Base-by-base conservation (phyloP, 1,284 basidiomycete species). In the Boletellus deceptivus region DNA sequence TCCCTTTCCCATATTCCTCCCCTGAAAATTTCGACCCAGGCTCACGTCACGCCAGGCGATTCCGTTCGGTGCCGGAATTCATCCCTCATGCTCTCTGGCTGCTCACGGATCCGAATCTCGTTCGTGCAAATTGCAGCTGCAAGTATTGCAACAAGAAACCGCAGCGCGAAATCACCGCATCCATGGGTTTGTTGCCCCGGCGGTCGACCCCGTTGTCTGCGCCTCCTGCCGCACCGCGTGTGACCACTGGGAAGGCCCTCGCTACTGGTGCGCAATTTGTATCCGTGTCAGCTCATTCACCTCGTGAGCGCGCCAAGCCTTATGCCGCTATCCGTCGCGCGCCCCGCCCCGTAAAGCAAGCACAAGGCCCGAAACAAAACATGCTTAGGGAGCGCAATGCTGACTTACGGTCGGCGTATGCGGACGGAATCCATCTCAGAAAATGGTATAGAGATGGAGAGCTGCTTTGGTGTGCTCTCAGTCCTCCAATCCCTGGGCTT, bases 21-120 rank as follows among this genome's bases (percentile, higher is more conserved):
- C 13, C 29, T 7, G 35, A 52, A 17, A 31, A 8, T 10, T 49
- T 40, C 6, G 3, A 38, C 10, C 3, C 37, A 77, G 82, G 80
- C 43, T 82, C 80, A 5, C 55, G 59, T 31, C 53, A 67, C 24
- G 67, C 70, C 39, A 69, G 62, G 27, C 76, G 78, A 36, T 93
- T 91, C 67, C 85, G 91, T 37, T 91, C 89, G 4, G 73, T 82
- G 10, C 84, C 85, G 48, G 90, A 93, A 62, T 89, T 92, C 62
- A 78, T 86, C 39, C 88, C 88, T 4, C 90, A 93, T 62, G 86
- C 87, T 2, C 71, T 82, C 53, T 93, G 90, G 90, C 76, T 93
- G 2, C 75, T 85, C 65, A 72, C 73, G 4, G 82, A 88, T 55
- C 63, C 72, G 0, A 75, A 72, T 2, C 60, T 75, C 55, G 68